Evolutionary conservation across 1,139 yeast species (phyloP).

Genomic region (Suhomyces wounanorum): DNA sequence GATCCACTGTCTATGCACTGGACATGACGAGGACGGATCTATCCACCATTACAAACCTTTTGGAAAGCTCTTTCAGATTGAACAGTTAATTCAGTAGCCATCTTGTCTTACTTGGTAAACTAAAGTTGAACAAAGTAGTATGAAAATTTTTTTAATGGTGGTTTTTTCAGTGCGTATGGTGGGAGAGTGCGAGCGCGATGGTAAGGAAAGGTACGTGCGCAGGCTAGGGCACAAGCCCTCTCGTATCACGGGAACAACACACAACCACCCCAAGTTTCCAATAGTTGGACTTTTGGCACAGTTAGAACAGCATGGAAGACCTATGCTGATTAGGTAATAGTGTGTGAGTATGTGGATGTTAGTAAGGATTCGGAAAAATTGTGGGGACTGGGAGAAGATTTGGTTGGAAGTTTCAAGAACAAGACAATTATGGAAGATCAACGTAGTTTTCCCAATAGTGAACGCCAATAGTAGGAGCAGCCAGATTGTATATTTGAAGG

Average conservation of each 20-base stretch:
- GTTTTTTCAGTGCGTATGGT: slow-evolving; percentile 12
- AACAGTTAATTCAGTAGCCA: slow-evolving; percentile 99
- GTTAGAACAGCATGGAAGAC: too few relatives aligned
- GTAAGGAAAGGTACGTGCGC: slow-evolving; percentile 7
- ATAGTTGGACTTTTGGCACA: too few relatives aligned
- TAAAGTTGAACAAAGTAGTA: slow-evolving; percentile 14
- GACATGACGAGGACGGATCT: not conserved
- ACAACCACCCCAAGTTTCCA: too few relatives aligned
- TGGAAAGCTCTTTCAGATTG: slow-evolving; percentile 99
- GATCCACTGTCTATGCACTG: slow-evolving; percentile 1
- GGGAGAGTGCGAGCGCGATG: slow-evolving; percentile 9
- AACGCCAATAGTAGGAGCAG: too few relatives aligned
- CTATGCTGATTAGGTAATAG: too few relatives aligned
- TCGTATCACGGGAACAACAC: not conserved
- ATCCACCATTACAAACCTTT: slow-evolving; percentile 69
- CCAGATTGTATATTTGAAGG: too few relatives aligned
- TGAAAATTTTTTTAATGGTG: slow-evolving; percentile 16
- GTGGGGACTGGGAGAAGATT: too few relatives aligned
- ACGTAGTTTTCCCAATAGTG: too few relatives aligned
- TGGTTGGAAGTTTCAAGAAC: too few relatives aligned
- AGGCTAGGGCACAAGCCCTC: slow-evolving; percentile 15
- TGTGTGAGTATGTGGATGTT: too few relatives aligned
- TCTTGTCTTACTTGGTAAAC: slow-evolving; percentile 41
- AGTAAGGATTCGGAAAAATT: too few relatives aligned
- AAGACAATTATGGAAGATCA: too few relatives aligned